Base-by-base conservation (phyloP, 495 filamentous ascomycete species). In the Aspergillus conjunctus region DNA sequence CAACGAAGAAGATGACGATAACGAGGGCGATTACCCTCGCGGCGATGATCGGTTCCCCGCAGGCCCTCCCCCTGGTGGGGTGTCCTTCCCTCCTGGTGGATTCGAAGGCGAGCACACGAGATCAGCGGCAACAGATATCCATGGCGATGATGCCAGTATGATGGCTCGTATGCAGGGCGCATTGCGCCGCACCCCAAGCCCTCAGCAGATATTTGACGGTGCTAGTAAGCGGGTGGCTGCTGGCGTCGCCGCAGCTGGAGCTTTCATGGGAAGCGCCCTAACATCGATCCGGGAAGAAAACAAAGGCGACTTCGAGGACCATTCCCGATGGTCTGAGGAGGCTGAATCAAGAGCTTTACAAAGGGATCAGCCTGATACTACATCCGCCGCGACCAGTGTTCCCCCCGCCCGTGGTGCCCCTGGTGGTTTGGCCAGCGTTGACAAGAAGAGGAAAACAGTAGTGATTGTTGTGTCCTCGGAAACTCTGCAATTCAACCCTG, bases 401-500 rank as follows among this genome's bases (percentile, higher is more conserved):
- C 51, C 73, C 15, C 68, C 69, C 15, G 65, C 53, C 39, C 71
- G 67, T 18, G 64, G 49, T 22, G 50, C 56, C 12, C 59, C 43
- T 51, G 41, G 68, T 9, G 63, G 66, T 1, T 69, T 66, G 12
- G 53, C 33, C 7, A 21, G 66, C 18, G 44, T 58, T 20, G 56
- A 62, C 21, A 68, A 71, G 11, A 73, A 67, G 58, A 85, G 86
- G 59, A 96, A 89, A 76, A 90, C 86, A 11, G 89, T 96, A 17
- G 91, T 85, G 3, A 86, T 97, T 69, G 88, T 96, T 41, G 82
- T 97, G 14, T 93, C 90, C 54, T 91, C 91, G 10, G 89, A 91
- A 53, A 78, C 83, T 10, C 77, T 75, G 21, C 68, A 79, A 9
- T 78, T 85, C 48, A 81, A 87, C 55, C 75, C 81, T 15, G 85